These are phyloP conservation scores for Pyrus communis DNA, from an alignment of 306 rosid genomes.

Conservation along the genomic window DNA sequence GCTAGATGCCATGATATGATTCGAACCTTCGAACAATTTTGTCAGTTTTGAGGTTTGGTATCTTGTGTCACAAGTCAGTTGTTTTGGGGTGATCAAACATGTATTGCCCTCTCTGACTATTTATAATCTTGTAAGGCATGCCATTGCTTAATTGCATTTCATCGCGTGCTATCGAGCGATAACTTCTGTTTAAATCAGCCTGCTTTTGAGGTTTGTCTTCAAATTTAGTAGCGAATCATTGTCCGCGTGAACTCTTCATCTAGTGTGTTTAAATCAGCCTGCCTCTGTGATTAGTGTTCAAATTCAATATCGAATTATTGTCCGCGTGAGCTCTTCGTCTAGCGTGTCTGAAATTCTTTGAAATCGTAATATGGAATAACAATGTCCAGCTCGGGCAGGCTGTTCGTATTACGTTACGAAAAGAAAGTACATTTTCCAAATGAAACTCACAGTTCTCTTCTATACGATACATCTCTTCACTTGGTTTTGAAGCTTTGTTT, in stretches of 20 bases:
- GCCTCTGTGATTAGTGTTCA: not conserved
- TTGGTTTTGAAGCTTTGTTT: constrained; percentile 50
- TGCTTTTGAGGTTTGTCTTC: too few species aligned
- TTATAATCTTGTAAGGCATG: not conserved
- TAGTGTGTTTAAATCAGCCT: not conserved
- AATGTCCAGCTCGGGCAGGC: too few species aligned
- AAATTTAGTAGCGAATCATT: too few species aligned
- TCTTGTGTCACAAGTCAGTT: not conserved
- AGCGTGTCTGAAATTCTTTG: too few species aligned
- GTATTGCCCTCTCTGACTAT: not conserved
- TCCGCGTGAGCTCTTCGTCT: too few species aligned
- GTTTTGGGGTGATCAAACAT: not conserved
- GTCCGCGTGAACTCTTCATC: too few species aligned
- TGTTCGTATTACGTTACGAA: too few species aligned
- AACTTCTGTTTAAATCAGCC: not conserved
- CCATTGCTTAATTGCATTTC: not conserved
- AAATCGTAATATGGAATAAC: too few species aligned
- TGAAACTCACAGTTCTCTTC: constrained; percentile 11
- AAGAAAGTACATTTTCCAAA: not conserved
- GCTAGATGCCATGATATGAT: not conserved
- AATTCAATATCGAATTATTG: not conserved
- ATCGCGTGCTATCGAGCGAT: not conserved
- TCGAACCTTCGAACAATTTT: not conserved
- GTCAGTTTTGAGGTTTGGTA: not conserved
- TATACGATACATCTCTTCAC: constrained; percentile 29